Evolutionary conservation across 139 green algal genomes (phyloP), one percentile per base, ranked within the genome.

Genomic region (Spirogloea muscicola): DNA sequence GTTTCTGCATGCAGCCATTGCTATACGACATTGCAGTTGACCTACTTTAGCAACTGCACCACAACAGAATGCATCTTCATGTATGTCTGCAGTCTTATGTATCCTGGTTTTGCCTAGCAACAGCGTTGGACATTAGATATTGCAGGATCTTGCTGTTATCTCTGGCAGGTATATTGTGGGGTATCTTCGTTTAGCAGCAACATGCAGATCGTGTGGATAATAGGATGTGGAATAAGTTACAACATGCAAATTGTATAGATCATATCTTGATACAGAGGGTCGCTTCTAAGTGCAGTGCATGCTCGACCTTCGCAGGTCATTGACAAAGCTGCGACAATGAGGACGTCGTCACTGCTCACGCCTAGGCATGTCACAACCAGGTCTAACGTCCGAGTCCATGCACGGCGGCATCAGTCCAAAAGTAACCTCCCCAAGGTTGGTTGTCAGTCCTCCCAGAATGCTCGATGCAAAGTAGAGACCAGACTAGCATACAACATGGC

Each of bases 281-380:
- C 33, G 21, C 27, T 43, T 43, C 58, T 6, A 6, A 7, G 18
- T 21, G 4, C 33, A n/a, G 4, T 43, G 58, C 27, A 25, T 33
- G 13, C 49, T 58, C 49, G 5, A 6, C 7, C 1, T 6, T 58
- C 33, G 31, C 49, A 64, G 57, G 57, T 18, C 1, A 44, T 18
- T 10, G 57, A 64, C 49, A 27, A 29, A 27, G 31, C 31, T 34
- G 49, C 49, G 2, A 37, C 49, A 34, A 29, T 27, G 5, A 60
- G 27, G 49, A 29, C 79, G 0, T 79, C 76, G 3, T 80, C 86
- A 29, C 60, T 91, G 46, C 68, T 91, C 33, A 86, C 82, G 29
- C 80, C 90, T 1, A 86, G 90, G 67, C 83, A 88, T 29, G 70
- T 91, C 55, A 89, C 86, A 1, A 84, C 88, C 3, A 82, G 88